Evolutionary conservation across 2,329 filamentous ascomycete genomes (phyloP), one percentile per base, ranked within the genome.

Genomic region (Elsinoe fawcettii): DNA sequence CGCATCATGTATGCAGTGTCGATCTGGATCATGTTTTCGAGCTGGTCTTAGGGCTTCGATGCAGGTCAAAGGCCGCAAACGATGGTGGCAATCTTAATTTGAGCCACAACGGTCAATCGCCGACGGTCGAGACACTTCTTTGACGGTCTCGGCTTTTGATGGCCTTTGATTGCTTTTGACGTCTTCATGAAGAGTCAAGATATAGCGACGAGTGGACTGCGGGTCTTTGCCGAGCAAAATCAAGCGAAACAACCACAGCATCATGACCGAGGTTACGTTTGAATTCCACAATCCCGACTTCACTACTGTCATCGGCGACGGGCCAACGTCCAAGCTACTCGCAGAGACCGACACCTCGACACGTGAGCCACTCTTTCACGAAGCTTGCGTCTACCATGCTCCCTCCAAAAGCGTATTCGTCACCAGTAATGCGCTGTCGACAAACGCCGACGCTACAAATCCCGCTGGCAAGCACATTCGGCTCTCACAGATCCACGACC

Each of bases 381-480:
- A 76, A 64, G 68, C 68, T 22, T 66, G 65, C 32, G 66, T 69
- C n/a, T 70, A 68, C 60, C 46, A 67, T 32, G 66, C 66, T 5
- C 58, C 61, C 9, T 62, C 67, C 47, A 70, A 74, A 60, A 70
- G 69, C 20, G 58, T 75, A 5, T 75, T 74, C 61, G 68, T 76
- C 16, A 74, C 73, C 2, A 71, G 68, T 59, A 75, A 75, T 60
- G 70, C 59, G 14, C 56, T 66, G 32, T 41, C 56, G n/a, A 56
- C 58, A 9, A 22, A 39, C 11, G 54, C 58, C 9, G 27, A 27
- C 23, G 16, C 36, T 25, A 14, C 23, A 9, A 18, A 18, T 27
- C 22, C 36, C 4, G 14, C 36, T 8, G 23, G 37, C 23, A 55
- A 43, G 22, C 23, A 44, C 23, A 46, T 44, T 9, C 36, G 39